Conservation (phyloP, 306 rosid genomes). For the Trichosanthes cucumerina region DNA sequence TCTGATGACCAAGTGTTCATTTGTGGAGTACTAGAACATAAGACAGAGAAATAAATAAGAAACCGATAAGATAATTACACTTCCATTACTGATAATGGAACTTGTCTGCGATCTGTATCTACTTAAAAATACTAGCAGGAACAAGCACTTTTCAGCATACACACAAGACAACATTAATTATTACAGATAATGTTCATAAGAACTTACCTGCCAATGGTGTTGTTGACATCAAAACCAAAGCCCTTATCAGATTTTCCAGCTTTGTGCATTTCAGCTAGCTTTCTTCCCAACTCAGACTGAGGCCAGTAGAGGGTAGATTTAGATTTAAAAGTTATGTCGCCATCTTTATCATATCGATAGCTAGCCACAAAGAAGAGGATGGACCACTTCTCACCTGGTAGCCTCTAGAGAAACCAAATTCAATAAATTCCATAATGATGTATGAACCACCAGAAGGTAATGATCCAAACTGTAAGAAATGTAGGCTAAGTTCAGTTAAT, state of each 20-base stretch:
- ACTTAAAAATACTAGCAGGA: neutral
- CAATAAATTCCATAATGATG: constrained; percentile 87
- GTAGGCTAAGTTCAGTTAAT: constrained; percentile 17
- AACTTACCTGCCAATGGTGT: constrained; percentile 84
- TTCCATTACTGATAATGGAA: neutral
- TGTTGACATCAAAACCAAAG: constrained; percentile 72
- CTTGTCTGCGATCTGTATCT: neutral
- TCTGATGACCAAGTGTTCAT: constrained; percentile 81
- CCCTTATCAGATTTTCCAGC: constrained; percentile 74
- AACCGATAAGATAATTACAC: neutral
- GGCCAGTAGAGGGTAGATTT: constrained; percentile 12
- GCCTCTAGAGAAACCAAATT: constrained; percentile 69
- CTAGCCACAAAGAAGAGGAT: neutral
- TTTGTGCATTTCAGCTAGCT: constrained; percentile 93
- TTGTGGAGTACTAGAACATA: constrained; percentile 69
- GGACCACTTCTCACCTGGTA: constrained; percentile 57
- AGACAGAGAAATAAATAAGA: neutral
- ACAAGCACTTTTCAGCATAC: too few species aligned
- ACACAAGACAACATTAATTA: too few species aligned
- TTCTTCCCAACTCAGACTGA: constrained; percentile 76
- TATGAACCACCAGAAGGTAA: constrained; percentile 81
- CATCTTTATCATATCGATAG: neutral
- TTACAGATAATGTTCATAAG: neutral
- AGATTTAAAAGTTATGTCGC: constrained; percentile 6
- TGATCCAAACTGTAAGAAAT: constrained; percentile 68